Evolutionary conservation across 352 stramenopile species (phyloP).

Genomic region (Aphanomyces stellatus): DNA sequence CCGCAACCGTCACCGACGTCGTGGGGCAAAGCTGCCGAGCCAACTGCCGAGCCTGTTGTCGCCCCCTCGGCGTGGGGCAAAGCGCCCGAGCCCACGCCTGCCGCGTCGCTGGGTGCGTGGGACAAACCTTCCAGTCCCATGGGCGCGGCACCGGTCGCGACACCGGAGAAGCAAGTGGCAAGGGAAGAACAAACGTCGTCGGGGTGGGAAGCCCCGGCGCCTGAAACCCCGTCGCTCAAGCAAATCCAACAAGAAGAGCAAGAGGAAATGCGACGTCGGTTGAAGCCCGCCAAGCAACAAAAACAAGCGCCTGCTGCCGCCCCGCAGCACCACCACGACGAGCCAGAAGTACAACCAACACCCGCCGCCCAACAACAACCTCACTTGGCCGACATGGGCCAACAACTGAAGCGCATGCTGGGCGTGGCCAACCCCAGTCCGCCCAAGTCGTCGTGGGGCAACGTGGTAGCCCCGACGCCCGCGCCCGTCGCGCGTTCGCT

Average conservation of each 20-base stretch:
- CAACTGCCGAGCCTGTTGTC: neutral
- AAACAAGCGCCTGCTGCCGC: slow-evolving; percentile 26
- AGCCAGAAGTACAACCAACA: slow-evolving; percentile 24
- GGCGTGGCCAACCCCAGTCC: slow-evolving; percentile 30
- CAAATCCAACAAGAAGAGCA: slow-evolving; percentile 80
- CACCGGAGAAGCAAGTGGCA: slow-evolving; percentile 31
- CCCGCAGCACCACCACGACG: neutral
- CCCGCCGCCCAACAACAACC: slow-evolving; percentile 19
- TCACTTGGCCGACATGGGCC: slow-evolving; percentile 70
- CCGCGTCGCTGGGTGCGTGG: neutral
- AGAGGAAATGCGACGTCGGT: slow-evolving; percentile 27
- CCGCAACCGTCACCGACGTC: neutral
- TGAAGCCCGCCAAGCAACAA: slow-evolving; percentile 25
- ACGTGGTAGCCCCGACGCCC: slow-evolving; percentile 23
- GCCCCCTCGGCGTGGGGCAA: neutral
- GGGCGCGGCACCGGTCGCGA: neutral
- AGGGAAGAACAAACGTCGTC: slow-evolving; percentile 35
- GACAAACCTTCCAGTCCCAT: neutral
- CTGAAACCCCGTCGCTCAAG: slow-evolving; percentile 46
- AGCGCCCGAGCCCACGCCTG: neutral
- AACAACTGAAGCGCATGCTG: slow-evolving; percentile 84
- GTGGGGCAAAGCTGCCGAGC: neutral
- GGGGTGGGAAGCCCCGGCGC: slow-evolving; percentile 24
- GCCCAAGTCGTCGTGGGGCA: slow-evolving; percentile 11
- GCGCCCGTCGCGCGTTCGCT: slow-evolving; percentile 38